Percentiles rank a stretch among this genome's conserved stretches.
These are phyloP conservation scores for Yamadazyma sp. DNA, from an alignment of 1,139 yeast species.

Conservation along the genomic window DNA sequence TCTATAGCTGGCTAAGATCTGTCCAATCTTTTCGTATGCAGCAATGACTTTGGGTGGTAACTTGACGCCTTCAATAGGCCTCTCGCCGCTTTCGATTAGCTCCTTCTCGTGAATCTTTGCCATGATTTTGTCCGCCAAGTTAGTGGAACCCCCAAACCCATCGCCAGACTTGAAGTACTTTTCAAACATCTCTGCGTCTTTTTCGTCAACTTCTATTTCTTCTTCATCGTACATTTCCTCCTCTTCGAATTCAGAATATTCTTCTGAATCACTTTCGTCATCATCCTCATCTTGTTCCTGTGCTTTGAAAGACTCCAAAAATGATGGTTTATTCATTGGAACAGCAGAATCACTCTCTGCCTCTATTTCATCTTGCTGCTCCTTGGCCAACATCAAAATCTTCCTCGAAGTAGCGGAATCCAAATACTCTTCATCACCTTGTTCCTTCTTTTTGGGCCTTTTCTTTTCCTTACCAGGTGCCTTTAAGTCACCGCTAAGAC, in stretches of 20 bases:
- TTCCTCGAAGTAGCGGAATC: slow-evolving; percentile 84
- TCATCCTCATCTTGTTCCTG: slow-evolving; percentile 37
- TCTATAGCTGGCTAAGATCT: slow-evolving; percentile 82
- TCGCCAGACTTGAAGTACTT: slow-evolving; percentile 51
- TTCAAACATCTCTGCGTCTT: slow-evolving; percentile 70
- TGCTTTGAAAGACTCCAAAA: slow-evolving; percentile 25
- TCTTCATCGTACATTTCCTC: slow-evolving; percentile 41
- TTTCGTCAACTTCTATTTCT: slow-evolving; percentile 65
- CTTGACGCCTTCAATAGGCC: slow-evolving; percentile 57
- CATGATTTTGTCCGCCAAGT: slow-evolving; percentile 88
- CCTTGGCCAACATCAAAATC: slow-evolving; percentile 83
- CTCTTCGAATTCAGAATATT: slow-evolving; percentile 50
- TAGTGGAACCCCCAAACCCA: slow-evolving; percentile 48
- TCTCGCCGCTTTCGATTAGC: slow-evolving; percentile 23
- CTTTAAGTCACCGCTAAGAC: slow-evolving; percentile 71
- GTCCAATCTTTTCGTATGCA: slow-evolving; percentile 91
- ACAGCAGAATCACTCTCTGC: slow-evolving; percentile 58
- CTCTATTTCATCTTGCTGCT: slow-evolving; percentile 86
- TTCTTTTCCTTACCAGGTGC: slow-evolving; percentile 22
- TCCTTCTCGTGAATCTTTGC: slow-evolving; percentile 83
- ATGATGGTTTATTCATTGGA: slow-evolving; percentile 14
- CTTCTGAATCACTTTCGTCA: slow-evolving; percentile 27
- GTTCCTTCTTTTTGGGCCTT: slow-evolving; percentile 23
- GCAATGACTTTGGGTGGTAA: slow-evolving; percentile 95
- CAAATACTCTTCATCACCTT: slow-evolving; percentile 61